Percentiles rank a stretch among this genome's conserved stretches.
These are phyloP conservation scores for Aleurites moluccanus DNA, from an alignment of 441 rosid species.

Conservation along the genomic window DNA sequence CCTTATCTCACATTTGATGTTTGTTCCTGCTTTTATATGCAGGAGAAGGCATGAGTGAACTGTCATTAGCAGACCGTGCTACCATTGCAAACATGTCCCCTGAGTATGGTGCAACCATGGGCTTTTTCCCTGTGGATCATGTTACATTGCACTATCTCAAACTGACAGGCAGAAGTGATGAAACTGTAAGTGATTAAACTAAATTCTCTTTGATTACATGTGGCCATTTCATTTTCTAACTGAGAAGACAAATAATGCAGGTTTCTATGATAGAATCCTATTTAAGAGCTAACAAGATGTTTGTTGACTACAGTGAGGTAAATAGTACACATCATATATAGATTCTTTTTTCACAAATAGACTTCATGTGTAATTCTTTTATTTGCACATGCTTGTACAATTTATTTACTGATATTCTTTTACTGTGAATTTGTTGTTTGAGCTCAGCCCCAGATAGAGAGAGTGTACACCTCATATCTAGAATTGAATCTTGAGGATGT, in stretches of 20 bases:
- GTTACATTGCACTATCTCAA: constrained; percentile 80
- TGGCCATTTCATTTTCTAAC: constrained; percentile 25
- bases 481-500: constrained; percentile 79
- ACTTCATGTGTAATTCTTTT: constrained; percentile 11
- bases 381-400: constrained; percentile 9
- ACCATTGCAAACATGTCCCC: constrained; percentile 98
- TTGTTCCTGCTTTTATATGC: constrained; percentile 29
- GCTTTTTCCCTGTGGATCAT: constrained; percentile 94
- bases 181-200: constrained; percentile 49
- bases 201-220: neutral
- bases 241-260: constrained; percentile 42
- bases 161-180: constrained; percentile 84
- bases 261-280: constrained; percentile 88
- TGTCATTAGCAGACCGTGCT: constrained; percentile 89
- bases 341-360: constrained; percentile 11
- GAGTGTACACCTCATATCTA: constrained; percentile 65
- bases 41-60: constrained; percentile 95
- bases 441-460: constrained; percentile 66
- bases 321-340: constrained; percentile 11
- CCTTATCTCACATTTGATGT: constrained; percentile 18
- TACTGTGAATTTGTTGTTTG: constrained; percentile 10
- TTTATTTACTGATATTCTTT: constrained; percentile 13
- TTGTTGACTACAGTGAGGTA: constrained; percentile 92
- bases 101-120: constrained; percentile 98
- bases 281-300: constrained; percentile 86